Base-by-base conservation (phyloP, 2,329 filamentous ascomycete genomes). In the Orbilia blumenaviensis region DNA sequence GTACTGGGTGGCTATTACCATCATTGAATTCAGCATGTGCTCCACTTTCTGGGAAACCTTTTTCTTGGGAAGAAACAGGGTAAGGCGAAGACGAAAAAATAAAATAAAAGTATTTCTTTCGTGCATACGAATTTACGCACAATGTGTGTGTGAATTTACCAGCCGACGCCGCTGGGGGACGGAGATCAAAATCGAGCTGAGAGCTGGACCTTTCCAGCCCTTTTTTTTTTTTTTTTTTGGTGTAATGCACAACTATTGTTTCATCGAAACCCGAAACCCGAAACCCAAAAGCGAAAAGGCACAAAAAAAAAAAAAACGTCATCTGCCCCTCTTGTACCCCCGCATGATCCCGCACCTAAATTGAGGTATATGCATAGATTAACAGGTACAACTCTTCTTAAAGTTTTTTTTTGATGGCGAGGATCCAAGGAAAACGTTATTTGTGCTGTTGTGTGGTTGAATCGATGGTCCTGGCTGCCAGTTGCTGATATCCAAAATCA, bases 231-330 rank as follows among this genome's bases (percentile, higher is more conserved):
- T 14, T 4, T 27, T 68, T 54, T 16, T 42, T 42, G 71, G 52
- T 46, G 18, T 46, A 46, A n/a, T n/a, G n/a, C n/a, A n/a, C n/a
- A n/a, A n/a, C n/a, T n/a, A n/a, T n/a, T 64, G 72, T 76, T 76
- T 76, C 72, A 76, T 56, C 38, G 32, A 25, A 58, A 58, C 27
- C 42, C 69, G 72, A 76, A 76, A 76, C 72, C 9, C 3, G 32
- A 48, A 27, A 48, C 10, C 23, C 16, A 23, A 56, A 36, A 32
- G 29, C 32, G 21, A 56, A 56, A 32, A 38, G 29, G 48, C 48
- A n/a, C n/a, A n/a, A n/a, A n/a, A n/a, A n/a, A n/a, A n/a, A n/a
- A n/a, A n/a, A 56, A 66, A 69, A 58, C 63, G 46, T 68, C 56
- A 75, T 68, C 46, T 56, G 42, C 52, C 42, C 50, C 25, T 44